Evolutionary conservation across 176 grass and related monocot species (phyloP), one percentile per base, ranked within the genome.

Genomic region (Eragrostis nindensis): DNA sequence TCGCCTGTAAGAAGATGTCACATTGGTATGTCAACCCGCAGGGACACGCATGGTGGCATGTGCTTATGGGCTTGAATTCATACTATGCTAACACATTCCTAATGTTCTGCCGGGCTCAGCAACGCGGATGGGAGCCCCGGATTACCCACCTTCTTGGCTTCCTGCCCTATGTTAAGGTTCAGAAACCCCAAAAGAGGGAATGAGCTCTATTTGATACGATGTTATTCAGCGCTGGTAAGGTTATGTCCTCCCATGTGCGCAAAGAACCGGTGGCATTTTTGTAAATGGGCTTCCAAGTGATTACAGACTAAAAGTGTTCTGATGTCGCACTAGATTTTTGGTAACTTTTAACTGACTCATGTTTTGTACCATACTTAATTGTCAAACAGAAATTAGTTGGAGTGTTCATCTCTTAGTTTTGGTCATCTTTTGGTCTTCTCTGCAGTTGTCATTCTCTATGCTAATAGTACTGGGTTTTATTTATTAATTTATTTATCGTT

Each of bases 101-200:
- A 77, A 96, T 96, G 93, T 96, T 96, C 48, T 96, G 93, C 62
- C 88, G 93, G 26, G 93, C 93, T 26, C 93, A 96, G 60, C 93
- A 96, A 52, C 84, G 82, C 43, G 93, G 60, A 30, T 96, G 93
- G 93, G 61, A 96, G 38, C 93, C 93, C 7, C 21, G 21, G 42
- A 81, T 96, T 10, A 79, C 71, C 21, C 68, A 80, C 54, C 67
- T 96, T 52, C 83, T 90, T 7, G 82, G 93, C 30, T 86, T 96
- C 24, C 86, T 96, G 78, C 93, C 93, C 0, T 92, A 90, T 79
- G 93, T 96, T 19, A 92, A 92, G 87, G 87, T 96, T 50, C 85
- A 92, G 81, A 96, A 96, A 67, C 84, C 86, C 29, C 46, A 83
- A 66, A 96, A 96, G 82, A 85, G 78, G 54, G 93, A 96, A 67